These are phyloP conservation scores for Asclepias syriaca DNA, from an alignment of 257 asterid genomes.

Conservation along the genomic window DNA sequence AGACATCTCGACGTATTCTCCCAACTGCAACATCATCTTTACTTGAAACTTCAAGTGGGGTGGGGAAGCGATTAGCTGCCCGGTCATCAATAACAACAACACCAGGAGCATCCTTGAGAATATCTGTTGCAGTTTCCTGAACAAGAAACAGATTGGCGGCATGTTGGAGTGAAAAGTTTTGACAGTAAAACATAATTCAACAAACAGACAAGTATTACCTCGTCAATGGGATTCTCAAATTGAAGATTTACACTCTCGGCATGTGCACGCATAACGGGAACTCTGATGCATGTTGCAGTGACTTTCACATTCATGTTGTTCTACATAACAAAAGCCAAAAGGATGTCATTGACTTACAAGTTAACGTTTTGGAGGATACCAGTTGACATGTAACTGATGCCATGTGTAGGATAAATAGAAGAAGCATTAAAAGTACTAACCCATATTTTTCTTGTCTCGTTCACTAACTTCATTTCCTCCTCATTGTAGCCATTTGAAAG, in stretches of 20 bases:
- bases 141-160: background rate
- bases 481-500: constrained; percentile 91
- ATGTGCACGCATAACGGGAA: constrained; percentile 98
- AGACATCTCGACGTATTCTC: constrained; percentile 80
- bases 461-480: constrained; percentile 96
- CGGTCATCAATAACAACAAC: constrained; percentile 80
- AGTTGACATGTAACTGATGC: background rate
- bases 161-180: background rate
- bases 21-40: constrained; percentile 94
- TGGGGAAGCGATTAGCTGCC: constrained; percentile 72
- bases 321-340: constrained; percentile 31
- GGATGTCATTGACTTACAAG: background rate
- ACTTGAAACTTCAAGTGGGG: constrained; percentile 78
- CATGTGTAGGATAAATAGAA: too few relatives aligned
- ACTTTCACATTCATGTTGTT: constrained; percentile 65
- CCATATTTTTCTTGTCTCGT: constrained; percentile 96
- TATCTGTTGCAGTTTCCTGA: constrained; percentile 47
- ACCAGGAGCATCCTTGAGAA: constrained; percentile 72
- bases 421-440: constrained; percentile 28
- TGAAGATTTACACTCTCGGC: constrained; percentile 97
- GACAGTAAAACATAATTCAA: background rate
- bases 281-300: constrained; percentile 94
- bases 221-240: constrained; percentile 80
- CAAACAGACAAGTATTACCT: constrained; percentile 37
- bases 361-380: background rate